phyloP scores from a whole-genome alignment of 176 grass and related monocot genomes.

The Carex littledalei region DNA sequence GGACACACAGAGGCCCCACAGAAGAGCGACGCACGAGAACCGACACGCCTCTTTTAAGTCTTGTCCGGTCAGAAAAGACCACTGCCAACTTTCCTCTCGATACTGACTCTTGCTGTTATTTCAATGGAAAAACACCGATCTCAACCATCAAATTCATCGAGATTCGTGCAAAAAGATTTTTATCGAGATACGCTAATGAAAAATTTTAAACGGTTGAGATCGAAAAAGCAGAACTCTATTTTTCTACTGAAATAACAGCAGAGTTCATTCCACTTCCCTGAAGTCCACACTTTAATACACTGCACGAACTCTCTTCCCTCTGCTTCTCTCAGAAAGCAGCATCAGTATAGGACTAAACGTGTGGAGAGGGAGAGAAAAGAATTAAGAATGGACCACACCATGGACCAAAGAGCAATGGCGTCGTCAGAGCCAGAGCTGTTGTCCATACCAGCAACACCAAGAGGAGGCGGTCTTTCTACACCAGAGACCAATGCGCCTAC shows the following conservation, averaged over 20 bases:
- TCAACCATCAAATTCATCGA: too few species aligned
- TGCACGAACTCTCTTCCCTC: not conserved
- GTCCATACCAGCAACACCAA: constrained; percentile 79
- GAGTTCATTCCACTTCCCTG: not conserved
- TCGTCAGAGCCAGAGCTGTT: constrained; percentile 73
- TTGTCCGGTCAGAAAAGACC: constrained; percentile 8
- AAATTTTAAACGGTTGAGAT: too few species aligned
- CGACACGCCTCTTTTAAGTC: not conserved
- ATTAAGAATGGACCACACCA: constrained; percentile 7
- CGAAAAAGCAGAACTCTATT: too few species aligned
- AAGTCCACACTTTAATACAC: constrained; percentile 1
- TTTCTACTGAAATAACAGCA: too few species aligned
- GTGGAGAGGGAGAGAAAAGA: not conserved
- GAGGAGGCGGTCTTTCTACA: constrained; percentile 39
- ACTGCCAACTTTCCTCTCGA: not conserved
- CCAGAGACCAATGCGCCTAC: constrained; percentile 44
- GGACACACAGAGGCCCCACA: not conserved
- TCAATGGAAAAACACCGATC: too few species aligned
- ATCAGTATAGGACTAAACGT: not conserved
- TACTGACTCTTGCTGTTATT: too few species aligned
- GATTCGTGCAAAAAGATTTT: too few species aligned
- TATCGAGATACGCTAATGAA: too few species aligned
- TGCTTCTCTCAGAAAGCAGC: not conserved
- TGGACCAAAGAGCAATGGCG: constrained; percentile 21
- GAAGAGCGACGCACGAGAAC: not conserved